phyloP scores from a whole-genome alignment of 305 asterid genomes.

The Coffea humblotiana region DNA sequence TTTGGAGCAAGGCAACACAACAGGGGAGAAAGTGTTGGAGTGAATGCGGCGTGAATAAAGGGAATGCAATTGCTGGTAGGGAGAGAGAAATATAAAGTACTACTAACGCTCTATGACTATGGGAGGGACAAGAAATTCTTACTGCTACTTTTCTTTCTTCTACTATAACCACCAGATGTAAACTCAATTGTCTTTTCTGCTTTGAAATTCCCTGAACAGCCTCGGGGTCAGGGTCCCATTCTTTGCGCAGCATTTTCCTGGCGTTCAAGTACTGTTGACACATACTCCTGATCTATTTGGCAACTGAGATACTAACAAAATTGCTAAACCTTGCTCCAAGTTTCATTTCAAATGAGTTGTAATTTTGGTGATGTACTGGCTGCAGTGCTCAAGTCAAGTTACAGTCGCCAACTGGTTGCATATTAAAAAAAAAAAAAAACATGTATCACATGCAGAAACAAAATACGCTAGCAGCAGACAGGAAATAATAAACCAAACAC shows the following conservation, averaged over 20 bases:
- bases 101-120: neutral
- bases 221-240: neutral
- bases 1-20: neutral
- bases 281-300: neutral
- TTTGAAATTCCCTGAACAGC: neutral
- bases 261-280: too few relatives aligned
- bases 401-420: neutral
- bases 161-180: neutral
- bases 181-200: neutral
- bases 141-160: neutral
- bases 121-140: slow-evolving; percentile 4
- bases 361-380: neutral
- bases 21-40: slow-evolving; percentile 23
- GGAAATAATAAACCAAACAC: neutral
- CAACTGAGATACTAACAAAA: neutral
- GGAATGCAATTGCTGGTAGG: slow-evolving; percentile 17
- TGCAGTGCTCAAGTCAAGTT: neutral
- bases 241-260: neutral
- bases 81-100: neutral
- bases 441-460: neutral
- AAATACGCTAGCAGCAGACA: neutral
- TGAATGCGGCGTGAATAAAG: slow-evolving; percentile 76
- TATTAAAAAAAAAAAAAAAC: neutral
- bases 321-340: too few relatives aligned
- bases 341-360: neutral